Evolutionary conservation across 176 grass and related monocot genomes (phyloP).

Genomic region (Poa pratensis): DNA sequence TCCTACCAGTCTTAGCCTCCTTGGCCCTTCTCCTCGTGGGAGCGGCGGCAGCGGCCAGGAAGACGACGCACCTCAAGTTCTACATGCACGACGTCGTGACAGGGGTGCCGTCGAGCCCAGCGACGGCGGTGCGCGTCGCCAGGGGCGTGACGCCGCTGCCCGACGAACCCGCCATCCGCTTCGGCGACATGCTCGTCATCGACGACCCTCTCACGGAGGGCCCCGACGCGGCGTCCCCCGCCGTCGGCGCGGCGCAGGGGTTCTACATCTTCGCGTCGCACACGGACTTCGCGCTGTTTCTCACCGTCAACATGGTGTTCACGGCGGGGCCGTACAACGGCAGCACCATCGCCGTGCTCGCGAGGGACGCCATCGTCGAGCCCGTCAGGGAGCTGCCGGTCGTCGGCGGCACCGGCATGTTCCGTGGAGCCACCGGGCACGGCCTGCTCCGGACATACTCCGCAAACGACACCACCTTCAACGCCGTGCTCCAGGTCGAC

Average conservation of each 20-base stretch:
- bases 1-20: not conserved
- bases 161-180: constrained; percentile 5
- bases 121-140: constrained; percentile 44
- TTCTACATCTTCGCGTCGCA: constrained; percentile 49
- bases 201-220: constrained; percentile 62
- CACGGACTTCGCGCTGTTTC: constrained; percentile 26
- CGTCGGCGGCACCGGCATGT: constrained; percentile 32
- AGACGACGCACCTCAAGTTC: constrained; percentile 55
- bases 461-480: not conserved
- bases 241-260: constrained; percentile 52
- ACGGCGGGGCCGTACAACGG: constrained; percentile 49
- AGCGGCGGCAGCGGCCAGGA: not conserved
- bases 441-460: constrained; percentile 40
- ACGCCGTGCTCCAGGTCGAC: constrained; percentile 56
- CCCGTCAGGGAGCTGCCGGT: not conserved
- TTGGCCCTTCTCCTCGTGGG: not conserved
- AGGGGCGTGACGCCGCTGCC: constrained; percentile 26
- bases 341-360: constrained; percentile 29
- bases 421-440: constrained; percentile 50
- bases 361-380: not conserved
- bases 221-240: constrained; percentile 9
- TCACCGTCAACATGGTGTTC: constrained; percentile 53
- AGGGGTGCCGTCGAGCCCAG: not conserved
- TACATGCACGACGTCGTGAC: constrained; percentile 64
- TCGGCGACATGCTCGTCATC: constrained; percentile 54